Conservation (phyloP, 208 protist species). For the Leishmania major region DNA sequence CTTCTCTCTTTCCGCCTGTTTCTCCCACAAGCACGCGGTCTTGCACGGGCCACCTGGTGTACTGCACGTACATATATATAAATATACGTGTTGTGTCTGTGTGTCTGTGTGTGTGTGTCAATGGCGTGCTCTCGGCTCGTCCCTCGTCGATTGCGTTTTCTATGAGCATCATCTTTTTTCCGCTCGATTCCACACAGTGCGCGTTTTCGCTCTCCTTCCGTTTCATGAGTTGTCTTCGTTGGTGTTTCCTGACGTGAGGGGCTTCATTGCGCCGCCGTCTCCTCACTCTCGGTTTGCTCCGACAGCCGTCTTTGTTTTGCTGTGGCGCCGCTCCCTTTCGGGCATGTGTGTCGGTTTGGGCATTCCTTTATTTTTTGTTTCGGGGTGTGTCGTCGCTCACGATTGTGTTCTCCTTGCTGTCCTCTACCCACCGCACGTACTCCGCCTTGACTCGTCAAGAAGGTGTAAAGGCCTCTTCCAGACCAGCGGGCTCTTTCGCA, state of each 20-base stretch:
- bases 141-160: not conserved
- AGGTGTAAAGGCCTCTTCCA: not conserved
- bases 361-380: constrained; percentile 7
- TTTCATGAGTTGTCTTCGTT: not conserved
- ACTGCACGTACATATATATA: not conserved
- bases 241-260: not conserved
- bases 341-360: not conserved
- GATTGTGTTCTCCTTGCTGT: not conserved
- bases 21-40: not conserved
- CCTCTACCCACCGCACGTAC: not conserved
- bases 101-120: not conserved
- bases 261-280: constrained; percentile 1
- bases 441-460: not conserved
- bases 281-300: not conserved
- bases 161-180: not conserved
- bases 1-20: not conserved
- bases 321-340: not conserved
- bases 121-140: not conserved
- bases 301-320: not conserved
- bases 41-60: not conserved
- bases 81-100: not conserved
- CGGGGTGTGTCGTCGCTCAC: not conserved
- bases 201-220: not conserved
- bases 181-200: not conserved
- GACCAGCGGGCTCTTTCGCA: not conserved